Percentiles rank a stretch among this genome's conserved stretches.
Conservation (phyloP, 2,329 filamentous ascomycete species). For the Hymenoscyphus linearis region DNA sequence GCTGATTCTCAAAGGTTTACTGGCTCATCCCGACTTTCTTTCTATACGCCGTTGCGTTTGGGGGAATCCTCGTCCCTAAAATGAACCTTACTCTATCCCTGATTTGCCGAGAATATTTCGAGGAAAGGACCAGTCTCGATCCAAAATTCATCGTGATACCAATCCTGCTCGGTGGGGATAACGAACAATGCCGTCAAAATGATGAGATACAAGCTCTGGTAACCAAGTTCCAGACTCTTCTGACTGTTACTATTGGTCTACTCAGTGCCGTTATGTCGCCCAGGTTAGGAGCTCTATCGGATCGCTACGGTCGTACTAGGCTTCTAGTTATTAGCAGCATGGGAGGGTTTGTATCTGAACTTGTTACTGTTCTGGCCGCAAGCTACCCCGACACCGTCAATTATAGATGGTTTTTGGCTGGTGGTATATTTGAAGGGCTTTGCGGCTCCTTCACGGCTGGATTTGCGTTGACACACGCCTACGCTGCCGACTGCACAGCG, state of each 20-base stretch:
- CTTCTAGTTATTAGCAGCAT: constrained; percentile 68
- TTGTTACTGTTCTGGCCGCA: constrained; percentile 73
- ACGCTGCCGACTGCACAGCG: constrained; percentile 81
- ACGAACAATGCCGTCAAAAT: constrained; percentile 68
- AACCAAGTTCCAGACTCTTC: constrained; percentile 71
- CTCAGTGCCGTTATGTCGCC: constrained; percentile 78
- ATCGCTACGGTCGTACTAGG: constrained; percentile 74
- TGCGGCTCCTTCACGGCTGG: constrained; percentile 84
- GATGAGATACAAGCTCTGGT: constrained; percentile 73
- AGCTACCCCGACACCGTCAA: constrained; percentile 66
- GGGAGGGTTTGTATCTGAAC: constrained; percentile 70
- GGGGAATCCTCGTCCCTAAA: constrained; percentile 78
- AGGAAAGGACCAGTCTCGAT: constrained; percentile 55
- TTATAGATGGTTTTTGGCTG: constrained; percentile 74
- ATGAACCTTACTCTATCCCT: constrained; percentile 81
- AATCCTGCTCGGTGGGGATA: constrained; percentile 61
- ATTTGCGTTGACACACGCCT: constrained; percentile 73
- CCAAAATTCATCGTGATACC: constrained; percentile 57
- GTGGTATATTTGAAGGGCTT: constrained; percentile 73
- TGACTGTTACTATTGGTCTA: constrained; percentile 68
- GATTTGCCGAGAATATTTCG: constrained; percentile 78
- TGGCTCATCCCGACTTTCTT: constrained; percentile 81
- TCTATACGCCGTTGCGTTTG: constrained; percentile 79
- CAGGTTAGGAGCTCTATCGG: constrained; percentile 77
- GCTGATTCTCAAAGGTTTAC: constrained; percentile 54